These are phyloP conservation scores for Botrytis pseudocinerea DNA, from an alignment of 2,329 filamentous ascomycete species.

Conservation along the genomic window DNA sequence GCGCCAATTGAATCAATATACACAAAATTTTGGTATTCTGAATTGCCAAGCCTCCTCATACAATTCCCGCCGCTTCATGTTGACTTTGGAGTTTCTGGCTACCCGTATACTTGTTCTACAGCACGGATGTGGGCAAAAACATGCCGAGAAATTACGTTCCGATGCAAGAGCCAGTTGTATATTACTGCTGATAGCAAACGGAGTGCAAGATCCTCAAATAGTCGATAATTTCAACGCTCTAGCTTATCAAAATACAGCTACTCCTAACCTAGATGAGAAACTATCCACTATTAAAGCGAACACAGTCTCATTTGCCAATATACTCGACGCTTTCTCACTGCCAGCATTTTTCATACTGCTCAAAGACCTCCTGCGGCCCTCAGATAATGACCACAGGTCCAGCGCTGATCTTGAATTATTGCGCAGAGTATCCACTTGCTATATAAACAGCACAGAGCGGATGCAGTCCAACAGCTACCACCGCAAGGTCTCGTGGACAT, in stretches of 20 bases:
- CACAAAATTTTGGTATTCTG: neutral
- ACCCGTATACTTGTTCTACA: constrained; percentile 23
- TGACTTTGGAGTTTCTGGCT: constrained; percentile 17
- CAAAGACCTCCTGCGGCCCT: neutral
- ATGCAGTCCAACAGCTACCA: constrained; percentile 24
- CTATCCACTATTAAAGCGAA: neutral
- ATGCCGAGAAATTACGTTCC: constrained; percentile 14
- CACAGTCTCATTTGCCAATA: constrained; percentile 1
- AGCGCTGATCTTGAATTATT: neutral
- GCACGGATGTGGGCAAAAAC: constrained; percentile 14
- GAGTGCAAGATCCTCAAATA: neutral
- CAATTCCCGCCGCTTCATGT: neutral
- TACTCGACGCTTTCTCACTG: constrained; percentile 5
- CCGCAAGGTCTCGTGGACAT: constrained; percentile 19
- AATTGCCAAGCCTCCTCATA: neutral
- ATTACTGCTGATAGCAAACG: constrained; percentile 1
- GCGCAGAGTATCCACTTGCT: constrained; percentile 21
- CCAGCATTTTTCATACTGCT: constrained; percentile 11
- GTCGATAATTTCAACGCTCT: neutral
- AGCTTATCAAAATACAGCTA: neutral
- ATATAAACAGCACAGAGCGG: constrained; percentile 18
- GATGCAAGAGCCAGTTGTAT: constrained; percentile 21
- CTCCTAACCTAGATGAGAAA: neutral
- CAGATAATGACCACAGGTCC: neutral
- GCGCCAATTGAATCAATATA: neutral